Evolutionary conservation across 192 early-diverging fungal genomes (phyloP).

Genomic region (Coemansia javaensis): DNA sequence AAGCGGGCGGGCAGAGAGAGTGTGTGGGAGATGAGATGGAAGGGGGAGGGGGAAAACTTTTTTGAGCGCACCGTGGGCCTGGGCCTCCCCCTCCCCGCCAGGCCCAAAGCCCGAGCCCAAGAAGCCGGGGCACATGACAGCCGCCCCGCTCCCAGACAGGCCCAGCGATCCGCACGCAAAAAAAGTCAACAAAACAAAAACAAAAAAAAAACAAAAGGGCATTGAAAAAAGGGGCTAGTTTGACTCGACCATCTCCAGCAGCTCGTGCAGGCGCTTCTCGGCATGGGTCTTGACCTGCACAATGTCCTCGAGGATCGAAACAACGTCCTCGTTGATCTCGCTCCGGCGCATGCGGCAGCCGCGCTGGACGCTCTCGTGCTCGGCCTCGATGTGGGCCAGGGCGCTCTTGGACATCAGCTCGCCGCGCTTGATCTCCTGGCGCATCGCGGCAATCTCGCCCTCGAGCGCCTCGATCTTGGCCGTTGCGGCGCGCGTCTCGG

Average conservation of each 20-base stretch:
- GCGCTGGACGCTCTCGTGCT: constrained; percentile 50
- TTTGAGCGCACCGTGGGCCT: too few relatives aligned
- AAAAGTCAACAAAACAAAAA: neutral
- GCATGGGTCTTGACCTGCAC: constrained; percentile 40
- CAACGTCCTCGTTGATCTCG: constrained; percentile 44
- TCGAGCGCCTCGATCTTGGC: constrained; percentile 48
- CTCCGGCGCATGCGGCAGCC: constrained; percentile 40
- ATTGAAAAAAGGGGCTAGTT: neutral
- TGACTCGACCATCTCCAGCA: constrained; percentile 28
- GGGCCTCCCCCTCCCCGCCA: too few relatives aligned
- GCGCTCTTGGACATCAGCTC: constrained; percentile 46
- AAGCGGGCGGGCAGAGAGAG: too few relatives aligned
- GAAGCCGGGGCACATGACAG: too few relatives aligned
- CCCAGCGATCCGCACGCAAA: neutral
- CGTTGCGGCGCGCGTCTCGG: constrained; percentile 31
- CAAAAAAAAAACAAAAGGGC: constrained; percentile 1
- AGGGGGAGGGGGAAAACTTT: too few relatives aligned
- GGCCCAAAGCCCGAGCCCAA: too few relatives aligned
- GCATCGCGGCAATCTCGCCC: constrained; percentile 45
- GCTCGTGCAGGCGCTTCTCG: constrained; percentile 29
- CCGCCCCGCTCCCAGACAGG: too few relatives aligned
- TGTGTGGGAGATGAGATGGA: too few relatives aligned
- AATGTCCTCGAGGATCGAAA: constrained; percentile 34
- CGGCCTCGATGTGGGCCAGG: constrained; percentile 39
- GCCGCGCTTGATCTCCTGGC: constrained; percentile 37